phyloP scores from a whole-genome alignment of 1,139 yeast genomes.

The Pichia sp. region DNA sequence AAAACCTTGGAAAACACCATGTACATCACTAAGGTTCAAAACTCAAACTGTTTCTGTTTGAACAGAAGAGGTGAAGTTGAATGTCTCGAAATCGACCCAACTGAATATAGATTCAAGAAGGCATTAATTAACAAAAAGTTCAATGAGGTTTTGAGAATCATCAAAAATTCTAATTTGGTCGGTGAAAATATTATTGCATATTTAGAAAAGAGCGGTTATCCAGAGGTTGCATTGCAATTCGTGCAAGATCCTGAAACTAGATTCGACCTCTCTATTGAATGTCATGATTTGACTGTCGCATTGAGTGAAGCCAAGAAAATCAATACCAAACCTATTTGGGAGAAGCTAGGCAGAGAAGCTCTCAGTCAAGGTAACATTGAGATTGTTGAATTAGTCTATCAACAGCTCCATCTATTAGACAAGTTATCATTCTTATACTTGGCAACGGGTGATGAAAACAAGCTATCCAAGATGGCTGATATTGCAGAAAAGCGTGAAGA shows the following conservation, averaged over 20 bases:
- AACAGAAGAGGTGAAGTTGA: constrained; percentile 85
- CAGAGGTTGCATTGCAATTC: constrained; percentile 90
- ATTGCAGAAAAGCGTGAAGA: constrained; percentile 91
- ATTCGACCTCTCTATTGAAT: constrained; percentile 91
- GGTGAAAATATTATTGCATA: constrained; percentile 97
- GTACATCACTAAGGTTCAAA: constrained; percentile 71
- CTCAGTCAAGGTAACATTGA: constrained; percentile 83
- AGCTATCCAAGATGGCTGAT: constrained; percentile 77
- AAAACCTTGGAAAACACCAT: constrained; percentile 90
- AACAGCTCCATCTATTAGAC: constrained; percentile 81
- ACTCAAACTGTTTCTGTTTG: constrained; percentile 71
- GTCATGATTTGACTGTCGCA: constrained; percentile 87
- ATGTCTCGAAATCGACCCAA: constrained; percentile 78
- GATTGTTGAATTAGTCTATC: constrained; percentile 83
- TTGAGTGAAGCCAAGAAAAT: constrained; percentile 79
- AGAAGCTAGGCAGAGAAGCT: constrained; percentile 79
- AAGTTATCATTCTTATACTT: constrained; percentile 85
- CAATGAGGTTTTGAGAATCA: constrained; percentile 86
- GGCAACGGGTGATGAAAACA: constrained; percentile 71
- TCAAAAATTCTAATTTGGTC: constrained; percentile 83
- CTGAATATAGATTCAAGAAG: constrained; percentile 93
- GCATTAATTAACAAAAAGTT: constrained; percentile 88
- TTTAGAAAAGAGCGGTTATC: constrained; percentile 91
- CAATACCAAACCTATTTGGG: constrained; percentile 71
- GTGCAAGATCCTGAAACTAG: constrained; percentile 96